Evolutionary conservation across 2,329 filamentous ascomycete genomes (phyloP).

Genomic region (Leptographium procerum): DNA sequence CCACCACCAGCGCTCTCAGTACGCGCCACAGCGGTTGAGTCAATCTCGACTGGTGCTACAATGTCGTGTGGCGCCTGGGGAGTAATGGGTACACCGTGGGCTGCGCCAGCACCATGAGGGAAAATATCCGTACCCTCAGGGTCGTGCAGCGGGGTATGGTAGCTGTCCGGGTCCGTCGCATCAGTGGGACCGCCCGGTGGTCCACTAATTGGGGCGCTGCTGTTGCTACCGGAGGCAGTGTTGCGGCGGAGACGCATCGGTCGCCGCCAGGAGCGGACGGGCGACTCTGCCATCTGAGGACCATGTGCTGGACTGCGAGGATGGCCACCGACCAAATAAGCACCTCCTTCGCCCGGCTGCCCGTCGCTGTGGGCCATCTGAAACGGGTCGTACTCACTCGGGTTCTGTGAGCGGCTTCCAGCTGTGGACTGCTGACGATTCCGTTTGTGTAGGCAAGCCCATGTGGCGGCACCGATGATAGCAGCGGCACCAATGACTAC

Average conservation of each 20-base stretch:
- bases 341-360: background rate
- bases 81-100: conserved; percentile 26
- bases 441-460: conserved; percentile 30
- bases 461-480: conserved; percentile 31
- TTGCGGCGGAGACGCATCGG: conserved; percentile 4
- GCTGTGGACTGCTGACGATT: conserved; percentile 7
- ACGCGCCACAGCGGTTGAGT: conserved; percentile 17
- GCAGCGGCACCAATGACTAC: conserved; percentile 31
- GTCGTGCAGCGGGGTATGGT: background rate
- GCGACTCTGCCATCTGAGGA: background rate
- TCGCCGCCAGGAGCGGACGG: conserved; percentile 3
- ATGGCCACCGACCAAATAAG: background rate
- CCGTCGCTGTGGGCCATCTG: background rate
- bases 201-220: conserved; percentile 1
- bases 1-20: background rate
- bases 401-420: background rate
- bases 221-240: conserved; percentile 3
- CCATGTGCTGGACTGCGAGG: background rate
- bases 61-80: conserved; percentile 40
- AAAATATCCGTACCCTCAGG: background rate
- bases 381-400: background rate
- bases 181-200: background rate
- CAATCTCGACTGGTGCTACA: conserved; percentile 42
- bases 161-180: background rate
- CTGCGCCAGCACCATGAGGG: background rate